Evolutionary conservation across 1,284 basidiomycete species (phyloP).

Genomic region (Fomitopsis palustris): DNA sequence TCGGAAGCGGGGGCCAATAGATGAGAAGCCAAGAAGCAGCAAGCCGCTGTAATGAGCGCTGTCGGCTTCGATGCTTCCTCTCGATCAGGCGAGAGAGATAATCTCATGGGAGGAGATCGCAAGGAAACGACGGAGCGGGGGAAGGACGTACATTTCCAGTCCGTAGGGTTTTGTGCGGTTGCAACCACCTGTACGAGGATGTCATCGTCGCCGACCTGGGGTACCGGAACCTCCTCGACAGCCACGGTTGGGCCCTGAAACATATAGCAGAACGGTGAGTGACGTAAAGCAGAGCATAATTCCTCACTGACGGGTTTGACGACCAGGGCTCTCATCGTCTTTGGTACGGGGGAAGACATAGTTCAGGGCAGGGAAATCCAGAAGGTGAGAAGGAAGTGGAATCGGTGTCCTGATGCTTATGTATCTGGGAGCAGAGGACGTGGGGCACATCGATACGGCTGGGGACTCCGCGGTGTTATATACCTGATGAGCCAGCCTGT

Average conservation of each 20-base stretch:
- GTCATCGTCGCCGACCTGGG: conserved; percentile 20
- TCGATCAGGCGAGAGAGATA: background rate
- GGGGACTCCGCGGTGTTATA: background rate
- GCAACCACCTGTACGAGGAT: conserved; percentile 22
- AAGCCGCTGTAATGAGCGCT: background rate
- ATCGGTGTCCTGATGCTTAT: background rate
- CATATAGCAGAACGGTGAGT: background rate
- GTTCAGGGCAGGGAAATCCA: background rate
- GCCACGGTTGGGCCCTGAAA: conserved; percentile 11
- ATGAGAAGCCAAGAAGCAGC: background rate
- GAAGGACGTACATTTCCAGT: conserved; percentile 21
- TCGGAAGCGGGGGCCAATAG: background rate
- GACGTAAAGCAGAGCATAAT: background rate
- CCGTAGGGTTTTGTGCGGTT: conserved; percentile 25
- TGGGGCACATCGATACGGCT: background rate
- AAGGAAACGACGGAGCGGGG: background rate
- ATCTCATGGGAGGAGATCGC: background rate
- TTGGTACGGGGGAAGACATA: background rate
- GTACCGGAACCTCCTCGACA: conserved; percentile 22
- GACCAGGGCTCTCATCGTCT: conserved; percentile 15
- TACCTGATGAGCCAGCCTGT: background rate
- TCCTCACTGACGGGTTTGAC: conserved; percentile 12
- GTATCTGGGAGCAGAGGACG: background rate
- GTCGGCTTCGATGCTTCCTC: background rate
- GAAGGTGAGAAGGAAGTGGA: background rate